Conservation (phyloP, 75 land plant genomes). For the Cryptomeria japonica region DNA sequence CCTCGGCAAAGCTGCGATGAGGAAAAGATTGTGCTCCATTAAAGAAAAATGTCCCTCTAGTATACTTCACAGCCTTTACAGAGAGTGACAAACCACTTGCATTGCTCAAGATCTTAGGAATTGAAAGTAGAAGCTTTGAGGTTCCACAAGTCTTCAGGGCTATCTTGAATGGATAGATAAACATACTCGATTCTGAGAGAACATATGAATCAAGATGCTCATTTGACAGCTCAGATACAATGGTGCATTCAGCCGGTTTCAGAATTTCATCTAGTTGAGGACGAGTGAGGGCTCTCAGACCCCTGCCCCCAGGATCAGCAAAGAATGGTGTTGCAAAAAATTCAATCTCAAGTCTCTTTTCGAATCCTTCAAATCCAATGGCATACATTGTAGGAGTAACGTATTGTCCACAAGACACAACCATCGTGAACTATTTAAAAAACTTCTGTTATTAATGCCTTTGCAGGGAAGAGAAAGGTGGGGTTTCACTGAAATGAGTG, state of each 20-base stretch:
- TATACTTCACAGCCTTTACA: conserved; percentile 41
- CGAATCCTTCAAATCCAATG: no score
- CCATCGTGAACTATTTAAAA: neutral
- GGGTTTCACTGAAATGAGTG: neutral
- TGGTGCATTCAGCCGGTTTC: conserved; percentile 67
- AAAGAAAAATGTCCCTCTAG: conserved; percentile 4
- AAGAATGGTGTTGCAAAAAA: conserved; percentile 21
- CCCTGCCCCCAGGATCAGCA: conserved; percentile 56
- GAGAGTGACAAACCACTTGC: conserved; percentile 35
- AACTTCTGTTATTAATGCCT: no score
- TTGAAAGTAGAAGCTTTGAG: conserved; percentile 61
- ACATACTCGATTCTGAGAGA: no score
- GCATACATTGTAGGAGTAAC: no score
- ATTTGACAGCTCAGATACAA: conserved; percentile 62
- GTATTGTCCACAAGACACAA: neutral
- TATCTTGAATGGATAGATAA: conserved; percentile 43
- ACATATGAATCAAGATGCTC: conserved; percentile 59
- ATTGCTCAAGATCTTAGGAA: conserved; percentile 51
- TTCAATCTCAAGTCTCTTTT: no score
- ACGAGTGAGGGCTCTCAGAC: conserved; percentile 54
- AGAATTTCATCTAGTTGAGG: conserved; percentile 23
- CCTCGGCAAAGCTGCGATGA: no score
- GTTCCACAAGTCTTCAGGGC: conserved; percentile 88
- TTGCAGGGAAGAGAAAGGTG: neutral
- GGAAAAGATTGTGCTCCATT: no score